A percentile compares a stretch with the other conserved stretches of the same genome.
Conservation (phyloP, 306 rosid genomes). For the Urtica urens region DNA sequence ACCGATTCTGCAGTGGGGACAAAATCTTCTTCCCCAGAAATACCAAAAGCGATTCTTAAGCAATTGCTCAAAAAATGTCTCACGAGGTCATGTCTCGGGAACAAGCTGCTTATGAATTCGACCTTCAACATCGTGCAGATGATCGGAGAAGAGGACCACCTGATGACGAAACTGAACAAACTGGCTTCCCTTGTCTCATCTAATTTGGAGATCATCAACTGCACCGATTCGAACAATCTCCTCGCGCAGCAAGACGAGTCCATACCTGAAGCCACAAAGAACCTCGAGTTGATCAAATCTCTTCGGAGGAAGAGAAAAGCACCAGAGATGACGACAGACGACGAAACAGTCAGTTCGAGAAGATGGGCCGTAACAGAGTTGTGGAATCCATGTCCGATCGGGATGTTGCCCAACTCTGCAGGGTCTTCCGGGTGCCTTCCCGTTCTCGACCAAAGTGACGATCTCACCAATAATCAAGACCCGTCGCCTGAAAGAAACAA, state of each 20-base stretch:
- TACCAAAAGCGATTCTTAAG: constrained; percentile 35
- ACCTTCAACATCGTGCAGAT: constrained; percentile 42
- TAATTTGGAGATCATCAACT: constrained; percentile 21
- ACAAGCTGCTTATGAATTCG: constrained; percentile 53
- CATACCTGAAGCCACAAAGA: constrained; percentile 37
- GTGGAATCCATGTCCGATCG: constrained; percentile 89
- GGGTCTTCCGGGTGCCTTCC: constrained; percentile 68
- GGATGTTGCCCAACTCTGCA: constrained; percentile 62
- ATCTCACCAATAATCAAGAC: constrained; percentile 10
- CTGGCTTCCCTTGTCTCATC: constrained; percentile 30
- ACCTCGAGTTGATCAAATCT: constrained; percentile 52
- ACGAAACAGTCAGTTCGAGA: constrained; percentile 18
- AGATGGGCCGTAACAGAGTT: constrained; percentile 55
- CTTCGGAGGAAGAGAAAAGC: constrained; percentile 24
- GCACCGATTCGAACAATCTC: constrained; percentile 15
- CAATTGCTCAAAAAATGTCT: constrained; percentile 62
- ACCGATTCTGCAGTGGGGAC: constrained; percentile 6
- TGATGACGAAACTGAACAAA: constrained; percentile 37
- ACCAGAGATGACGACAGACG: constrained; percentile 8
- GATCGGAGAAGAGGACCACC: constrained; percentile 33
- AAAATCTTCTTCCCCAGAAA: constrained; percentile 21
- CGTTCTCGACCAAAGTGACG: constrained; percentile 27
- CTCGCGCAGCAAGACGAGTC: constrained; percentile 38
- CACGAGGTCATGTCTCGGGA: constrained; percentile 36
- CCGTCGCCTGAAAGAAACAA: constrained; percentile 16